These are phyloP conservation scores for Rutstroemia sp. DNA, from an alignment of 2,329 filamentous ascomycete genomes.

Conservation along the genomic window DNA sequence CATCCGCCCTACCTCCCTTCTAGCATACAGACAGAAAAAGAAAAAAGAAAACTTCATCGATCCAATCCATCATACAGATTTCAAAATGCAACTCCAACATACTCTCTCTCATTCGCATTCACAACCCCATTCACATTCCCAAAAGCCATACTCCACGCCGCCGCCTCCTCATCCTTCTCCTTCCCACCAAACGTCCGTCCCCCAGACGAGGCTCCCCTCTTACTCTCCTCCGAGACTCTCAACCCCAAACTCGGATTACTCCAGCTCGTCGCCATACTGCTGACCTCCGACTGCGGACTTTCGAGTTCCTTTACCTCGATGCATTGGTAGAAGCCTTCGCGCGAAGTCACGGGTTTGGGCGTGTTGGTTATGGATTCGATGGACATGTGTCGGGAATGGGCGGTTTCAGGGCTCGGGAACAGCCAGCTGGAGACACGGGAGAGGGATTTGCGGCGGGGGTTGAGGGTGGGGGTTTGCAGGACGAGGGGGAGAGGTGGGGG, in stretches of 20 bases:
- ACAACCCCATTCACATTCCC: constrained; percentile 12
- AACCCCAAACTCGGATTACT: constrained; percentile 2
- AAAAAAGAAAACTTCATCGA: not conserved
- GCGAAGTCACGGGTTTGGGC: constrained; percentile 42
- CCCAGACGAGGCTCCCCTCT: not conserved
- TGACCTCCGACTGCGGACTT: not conserved
- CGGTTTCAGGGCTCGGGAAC: constrained; percentile 32
- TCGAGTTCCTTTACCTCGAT: constrained; percentile 28
- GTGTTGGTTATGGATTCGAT: constrained; percentile 47
- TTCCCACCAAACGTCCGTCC: constrained; percentile 22
- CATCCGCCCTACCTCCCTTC: not conserved
- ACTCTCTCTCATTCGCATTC: constrained; percentile 16
- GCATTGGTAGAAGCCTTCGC: constrained; percentile 53
- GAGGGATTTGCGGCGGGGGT: constrained; percentile 61
- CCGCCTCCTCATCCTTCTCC: constrained; percentile 33
- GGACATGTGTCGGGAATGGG: constrained; percentile 34
- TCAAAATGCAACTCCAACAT: constrained; percentile 42
- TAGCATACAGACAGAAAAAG: not conserved
- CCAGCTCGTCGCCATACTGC: constrained; percentile 7
- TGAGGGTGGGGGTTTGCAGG: constrained; percentile 39
- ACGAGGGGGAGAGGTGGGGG: constrained; percentile 51
- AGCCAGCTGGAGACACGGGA: constrained; percentile 55
- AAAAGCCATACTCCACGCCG: constrained; percentile 18
- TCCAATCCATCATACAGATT: not conserved
- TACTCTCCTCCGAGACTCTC: not conserved